Conservation (phyloP, 306 rosid species). For the Casuarina cunninghamiana region DNA sequence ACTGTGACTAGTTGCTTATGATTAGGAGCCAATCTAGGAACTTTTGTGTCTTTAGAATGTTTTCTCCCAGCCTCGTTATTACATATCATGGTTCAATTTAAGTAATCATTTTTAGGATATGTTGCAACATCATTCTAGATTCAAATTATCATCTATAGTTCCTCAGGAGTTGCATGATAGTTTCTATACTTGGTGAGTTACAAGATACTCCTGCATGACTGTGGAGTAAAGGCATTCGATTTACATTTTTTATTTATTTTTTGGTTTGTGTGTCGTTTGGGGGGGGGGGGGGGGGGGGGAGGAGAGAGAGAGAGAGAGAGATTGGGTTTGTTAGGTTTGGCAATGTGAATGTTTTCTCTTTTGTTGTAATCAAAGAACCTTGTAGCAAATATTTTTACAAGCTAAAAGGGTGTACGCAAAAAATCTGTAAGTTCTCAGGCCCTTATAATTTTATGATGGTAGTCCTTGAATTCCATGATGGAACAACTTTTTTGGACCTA, state of each 20-base stretch:
- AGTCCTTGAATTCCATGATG: neutral
- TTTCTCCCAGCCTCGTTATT: neutral
- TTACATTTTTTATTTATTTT: neutral
- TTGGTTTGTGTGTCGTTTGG: too few relatives aligned
- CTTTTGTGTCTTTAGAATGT: neutral
- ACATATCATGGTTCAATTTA: neutral
- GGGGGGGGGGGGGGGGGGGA: too few relatives aligned
- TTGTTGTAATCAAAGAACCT: neutral
- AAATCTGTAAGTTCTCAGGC: neutral
- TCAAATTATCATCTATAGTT: neutral
- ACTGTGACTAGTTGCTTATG: neutral
- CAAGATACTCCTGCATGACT: neutral
- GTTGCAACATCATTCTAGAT: neutral
- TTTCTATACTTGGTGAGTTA: neutral
- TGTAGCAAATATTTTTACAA: too few relatives aligned
- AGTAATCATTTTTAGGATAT: neutral
- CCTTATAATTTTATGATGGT: neutral
- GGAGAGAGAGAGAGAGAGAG: too few relatives aligned
- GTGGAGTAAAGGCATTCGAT: neutral
- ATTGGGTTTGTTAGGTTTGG: neutral
- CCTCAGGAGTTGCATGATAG: neutral
- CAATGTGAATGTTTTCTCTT: neutral
- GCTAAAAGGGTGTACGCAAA: neutral
- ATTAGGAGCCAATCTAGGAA: neutral
- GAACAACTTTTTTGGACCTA: neutral